Conservation (phyloP, 768 basidiomycete species). For the Lepiota venenata region DNA sequence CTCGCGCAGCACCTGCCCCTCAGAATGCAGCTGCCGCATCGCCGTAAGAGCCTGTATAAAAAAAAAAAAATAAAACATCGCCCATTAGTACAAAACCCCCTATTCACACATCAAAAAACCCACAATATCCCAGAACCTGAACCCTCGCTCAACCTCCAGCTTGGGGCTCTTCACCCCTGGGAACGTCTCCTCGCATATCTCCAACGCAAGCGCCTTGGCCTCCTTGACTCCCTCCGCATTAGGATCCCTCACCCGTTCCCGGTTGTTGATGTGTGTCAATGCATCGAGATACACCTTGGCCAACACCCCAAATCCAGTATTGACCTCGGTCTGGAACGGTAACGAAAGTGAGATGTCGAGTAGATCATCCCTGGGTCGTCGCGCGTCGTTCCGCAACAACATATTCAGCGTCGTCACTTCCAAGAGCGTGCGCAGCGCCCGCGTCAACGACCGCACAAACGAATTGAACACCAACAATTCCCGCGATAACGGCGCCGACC, state of each 20-base stretch:
- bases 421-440: slow-evolving; percentile 84
- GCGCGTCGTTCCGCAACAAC: slow-evolving; percentile 86
- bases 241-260: slow-evolving; percentile 71
- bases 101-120: slow-evolving; percentile 31
- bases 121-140: slow-evolving; percentile 98
- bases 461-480: slow-evolving; percentile 98
- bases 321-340: slow-evolving; percentile 94
- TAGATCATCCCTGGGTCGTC: slow-evolving; percentile 83
- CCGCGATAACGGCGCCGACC: slow-evolving; percentile 95
- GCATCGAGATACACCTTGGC: slow-evolving; percentile 97
- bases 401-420: slow-evolving; percentile 93
- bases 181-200: slow-evolving; percentile 93
- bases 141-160: slow-evolving; percentile 90
- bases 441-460: slow-evolving; percentile 88
- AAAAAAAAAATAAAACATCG: too few relatives aligned
- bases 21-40: slow-evolving; percentile 85
- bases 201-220: slow-evolving; percentile 83
- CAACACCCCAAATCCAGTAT: slow-evolving; percentile 96
- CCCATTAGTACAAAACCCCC: too few relatives aligned
- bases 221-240: slow-evolving; percentile 77
- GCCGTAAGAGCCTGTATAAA: slow-evolving; percentile 64
- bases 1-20: slow-evolving; percentile 77
- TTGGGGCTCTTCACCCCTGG: slow-evolving; percentile 85
- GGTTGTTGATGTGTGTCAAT: slow-evolving; percentile 82
- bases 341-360: slow-evolving; percentile 90